These are phyloP conservation scores for Cladophialophora immunda DNA, from an alignment of 2,329 filamentous ascomycete species.

Conservation along the genomic window DNA sequence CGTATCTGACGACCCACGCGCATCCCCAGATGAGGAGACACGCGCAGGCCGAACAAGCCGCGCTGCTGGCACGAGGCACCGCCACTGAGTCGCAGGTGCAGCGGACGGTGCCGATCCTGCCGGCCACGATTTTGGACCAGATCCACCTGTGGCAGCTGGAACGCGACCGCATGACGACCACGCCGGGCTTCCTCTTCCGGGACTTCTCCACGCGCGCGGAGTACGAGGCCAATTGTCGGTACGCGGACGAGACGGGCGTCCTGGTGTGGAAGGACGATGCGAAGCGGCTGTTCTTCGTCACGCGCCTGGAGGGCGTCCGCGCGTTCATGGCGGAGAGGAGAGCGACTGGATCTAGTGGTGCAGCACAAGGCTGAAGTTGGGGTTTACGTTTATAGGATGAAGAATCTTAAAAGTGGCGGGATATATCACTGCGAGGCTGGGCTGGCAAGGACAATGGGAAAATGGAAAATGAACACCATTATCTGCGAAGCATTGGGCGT, in stretches of 20 bases:
- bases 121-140: conserved; percentile 96
- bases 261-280: conserved; percentile 84
- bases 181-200: conserved; percentile 84
- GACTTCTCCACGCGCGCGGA: conserved; percentile 80
- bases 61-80: conserved; percentile 46
- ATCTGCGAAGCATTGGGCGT: no score
- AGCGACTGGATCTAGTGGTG: conserved; percentile 1
- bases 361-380: conserved; percentile 26
- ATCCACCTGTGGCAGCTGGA: conserved; percentile 98
- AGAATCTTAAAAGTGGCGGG: background rate
- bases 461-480: no score
- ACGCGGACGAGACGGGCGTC: conserved; percentile 91
- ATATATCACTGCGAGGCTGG: background rate
- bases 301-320: conserved; percentile 85
- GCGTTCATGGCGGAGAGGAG: conserved; percentile 76
- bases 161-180: conserved; percentile 89
- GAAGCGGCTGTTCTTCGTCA: conserved; percentile 89
- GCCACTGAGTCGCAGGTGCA: conserved; percentile 25
- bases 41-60: conserved; percentile 47
- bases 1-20: conserved; percentile 89
- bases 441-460: no score
- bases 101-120: conserved; percentile 70
- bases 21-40: conserved; percentile 90
- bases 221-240: conserved; percentile 61
- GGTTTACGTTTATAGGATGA: background rate